Evolutionary conservation across 257 asterid genomes (phyloP), one percentile per base, ranked within the genome.

Genomic region (Nicotiana tabacum): DNA sequence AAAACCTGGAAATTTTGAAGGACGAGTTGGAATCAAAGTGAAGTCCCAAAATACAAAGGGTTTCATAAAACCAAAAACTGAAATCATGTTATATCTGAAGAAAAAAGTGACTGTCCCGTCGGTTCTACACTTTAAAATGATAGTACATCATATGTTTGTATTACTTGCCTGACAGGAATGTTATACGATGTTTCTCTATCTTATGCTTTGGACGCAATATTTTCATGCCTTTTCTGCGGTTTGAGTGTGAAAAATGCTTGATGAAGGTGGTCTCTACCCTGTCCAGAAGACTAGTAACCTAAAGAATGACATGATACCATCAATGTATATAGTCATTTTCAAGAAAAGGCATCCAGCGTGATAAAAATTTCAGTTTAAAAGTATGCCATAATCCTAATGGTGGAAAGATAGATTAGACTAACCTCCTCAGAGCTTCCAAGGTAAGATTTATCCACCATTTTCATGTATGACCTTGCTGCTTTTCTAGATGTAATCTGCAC

Each of bases 401-500:
- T 15, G 56, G 57, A 76, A 76, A 80, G 77, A 69, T 33, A 46
- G 53, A 80, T 17, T 43, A 78, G 78, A 72, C 77, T 56, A 53
- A 90, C 97, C 97, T 92, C 94, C 85, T 94, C 97, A 72, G 93
- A 90, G 83, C 90, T 92, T 82, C 95, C 97, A 39, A 92, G 83
- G 80, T 83, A 89, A 79, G 98, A 93, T 55, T 88, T 87, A 77
- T 91, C 97, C 77, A 94, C 97, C 83, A 88, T 91, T 83, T 84
- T 90, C 93, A 93, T 87, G 87, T 94, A 94, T 78, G 97, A 86
- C 84, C 90, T 89, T 53, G 95, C 89, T 58, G 92, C 96, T 30
- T 69, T 83, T 87, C 97, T 88, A 84, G 95, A 90, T 12, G 97
- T 91, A 82, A 91, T 87, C 98, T 92, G 91, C 57, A 72, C 76